Evolutionary conservation across 1,139 yeast species (phyloP), one percentile per base, ranked within the genome.

Genomic region (Groenewaldozyma sp.): DNA sequence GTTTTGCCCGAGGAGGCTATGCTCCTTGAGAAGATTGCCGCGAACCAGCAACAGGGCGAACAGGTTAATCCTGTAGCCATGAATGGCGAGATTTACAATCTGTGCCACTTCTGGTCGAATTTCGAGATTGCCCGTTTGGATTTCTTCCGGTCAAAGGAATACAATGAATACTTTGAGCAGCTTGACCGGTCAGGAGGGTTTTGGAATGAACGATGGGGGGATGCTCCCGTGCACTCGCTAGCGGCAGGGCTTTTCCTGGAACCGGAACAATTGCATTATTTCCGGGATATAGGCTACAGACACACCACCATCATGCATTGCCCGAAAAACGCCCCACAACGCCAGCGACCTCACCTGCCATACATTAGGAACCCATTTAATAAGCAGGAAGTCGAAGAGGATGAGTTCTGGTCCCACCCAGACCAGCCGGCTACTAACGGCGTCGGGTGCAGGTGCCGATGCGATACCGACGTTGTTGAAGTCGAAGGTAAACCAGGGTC

Each of bases 51-150:
- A 26, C 39, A 38, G 10, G 38, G 37, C 14, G 37, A 40, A 11
- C 50, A 48, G 10, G 53, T 54, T 4, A 46, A 58, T 14, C 47
- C 64, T 2, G 62, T 66, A 42, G 55, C 60, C 24, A 59, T 78
- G 54, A 75, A 78, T 41, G 70, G 74, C 19, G 81, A 81, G 52
- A 80, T 77, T 45, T 86, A 78, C 60, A 84, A 81, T 55, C 54
- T 81, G 54, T 82, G 94, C 52, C 96, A 87, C 62, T 87, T 86
- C 62, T 87, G 96, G 96, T 78, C 93, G 29, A 87, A 87, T 63
- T 87, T 87, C 56, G 96, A 87, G 58, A 87, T 87, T 51, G 95
- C 95, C 2, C 63, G 83, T 39, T 72, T 84, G 2, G 86, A 78
- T 50, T 59, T 86, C 14, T 87, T 86, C 67, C 68, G 71, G 28